Percentiles rank a stretch among this genome's conserved stretches.
Evolutionary conservation across 176 grass and related monocot species (phyloP).

Genomic region (Carex littledalei): DNA sequence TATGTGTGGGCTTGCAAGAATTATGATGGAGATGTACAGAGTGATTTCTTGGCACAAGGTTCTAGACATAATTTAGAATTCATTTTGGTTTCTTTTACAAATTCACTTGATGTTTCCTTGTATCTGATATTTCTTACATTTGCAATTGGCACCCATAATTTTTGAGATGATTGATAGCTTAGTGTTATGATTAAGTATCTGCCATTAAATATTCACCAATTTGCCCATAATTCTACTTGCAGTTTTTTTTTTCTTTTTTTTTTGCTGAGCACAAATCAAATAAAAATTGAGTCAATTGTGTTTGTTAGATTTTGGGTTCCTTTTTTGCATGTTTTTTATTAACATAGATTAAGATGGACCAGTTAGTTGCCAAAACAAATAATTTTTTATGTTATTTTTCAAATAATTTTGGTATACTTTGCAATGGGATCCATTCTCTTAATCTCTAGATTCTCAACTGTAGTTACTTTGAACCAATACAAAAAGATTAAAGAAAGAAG

Average conservation of each 20-base stretch:
- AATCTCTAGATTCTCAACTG: not conserved
- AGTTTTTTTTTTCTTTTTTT: not conserved
- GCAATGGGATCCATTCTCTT: not conserved
- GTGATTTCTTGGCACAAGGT: slow-evolving; percentile 94
- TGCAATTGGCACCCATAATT: not conserved
- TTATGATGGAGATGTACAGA: slow-evolving; percentile 95
- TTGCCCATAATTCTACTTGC: not conserved
- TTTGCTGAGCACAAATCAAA: not conserved
- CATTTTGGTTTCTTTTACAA: not conserved
- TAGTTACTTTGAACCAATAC: not conserved
- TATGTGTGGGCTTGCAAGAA: slow-evolving; percentile 99
- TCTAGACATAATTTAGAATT: slow-evolving; percentile 3
- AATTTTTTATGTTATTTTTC: not conserved
- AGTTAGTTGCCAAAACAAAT: not conserved
- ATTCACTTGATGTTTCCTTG: not conserved
- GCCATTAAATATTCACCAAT: not conserved
- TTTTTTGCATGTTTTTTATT: not conserved
- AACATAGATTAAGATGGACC: not conserved
- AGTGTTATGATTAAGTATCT: not conserved
- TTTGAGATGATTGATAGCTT: not conserved
- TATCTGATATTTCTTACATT: not conserved
- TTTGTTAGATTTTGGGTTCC: not conserved
- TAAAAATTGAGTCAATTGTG: not conserved
- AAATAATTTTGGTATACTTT: not conserved
- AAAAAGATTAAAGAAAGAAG: not conserved